Conservation (phyloP, 345 rosid species). For the Citrus reticulata region DNA sequence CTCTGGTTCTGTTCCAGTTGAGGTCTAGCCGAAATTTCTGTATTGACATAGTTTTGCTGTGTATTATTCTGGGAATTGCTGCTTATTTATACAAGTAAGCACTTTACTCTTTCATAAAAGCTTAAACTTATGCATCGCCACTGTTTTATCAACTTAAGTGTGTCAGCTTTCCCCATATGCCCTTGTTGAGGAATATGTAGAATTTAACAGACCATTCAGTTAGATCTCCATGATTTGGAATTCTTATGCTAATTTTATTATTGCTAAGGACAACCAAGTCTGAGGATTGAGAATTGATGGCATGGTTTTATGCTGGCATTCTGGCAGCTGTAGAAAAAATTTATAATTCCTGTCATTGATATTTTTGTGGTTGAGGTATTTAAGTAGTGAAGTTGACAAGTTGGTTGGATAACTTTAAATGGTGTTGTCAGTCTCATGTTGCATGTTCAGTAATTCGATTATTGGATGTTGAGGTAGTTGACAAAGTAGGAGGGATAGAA, state of each 20-base stretch:
- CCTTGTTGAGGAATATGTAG: neutral
- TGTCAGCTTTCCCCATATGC: neutral
- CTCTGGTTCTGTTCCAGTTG: conserved; percentile 55
- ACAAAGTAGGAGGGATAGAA: neutral
- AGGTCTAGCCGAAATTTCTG: conserved; percentile 99
- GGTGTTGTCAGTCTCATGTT: neutral
- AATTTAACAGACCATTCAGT: neutral
- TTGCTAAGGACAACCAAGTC: neutral
- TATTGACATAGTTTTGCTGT: conserved; percentile 80
- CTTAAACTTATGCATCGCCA: neutral
- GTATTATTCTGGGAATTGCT: conserved; percentile 92
- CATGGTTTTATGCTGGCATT: neutral
- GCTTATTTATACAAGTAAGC: conserved; percentile 98
- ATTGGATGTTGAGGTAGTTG: neutral
- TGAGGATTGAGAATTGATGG: neutral
- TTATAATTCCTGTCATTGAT: neutral
- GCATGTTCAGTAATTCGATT: neutral
- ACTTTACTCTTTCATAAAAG: conserved; percentile 12
- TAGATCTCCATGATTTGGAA: neutral
- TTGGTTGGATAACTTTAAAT: neutral
- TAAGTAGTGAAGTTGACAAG: neutral
- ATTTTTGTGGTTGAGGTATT: neutral
- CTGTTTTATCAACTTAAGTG: neutral
- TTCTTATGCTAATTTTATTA: neutral
- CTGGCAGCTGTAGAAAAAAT: neutral